Percentiles rank a stretch among this genome's conserved stretches.
phyloP scores from a whole-genome alignment of 2,329 filamentous ascomycete genomes.

The Teratosphaeriaceae sp. region DNA sequence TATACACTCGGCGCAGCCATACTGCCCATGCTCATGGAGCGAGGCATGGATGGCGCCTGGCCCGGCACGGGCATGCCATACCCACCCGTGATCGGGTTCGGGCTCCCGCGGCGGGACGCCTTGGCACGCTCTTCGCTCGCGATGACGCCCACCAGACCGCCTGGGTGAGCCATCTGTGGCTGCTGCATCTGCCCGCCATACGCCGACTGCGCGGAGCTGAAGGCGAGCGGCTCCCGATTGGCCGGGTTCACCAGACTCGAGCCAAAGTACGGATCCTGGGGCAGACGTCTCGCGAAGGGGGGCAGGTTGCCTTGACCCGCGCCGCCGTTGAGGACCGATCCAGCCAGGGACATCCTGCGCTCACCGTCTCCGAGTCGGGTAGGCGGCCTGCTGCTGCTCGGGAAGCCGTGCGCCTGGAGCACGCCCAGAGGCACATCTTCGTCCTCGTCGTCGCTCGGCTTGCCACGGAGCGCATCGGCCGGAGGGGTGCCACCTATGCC shows the following conservation, averaged over 20 bases:
- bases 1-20: slow-evolving; percentile 21
- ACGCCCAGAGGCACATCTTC: slow-evolving; percentile 85
- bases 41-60: slow-evolving; percentile 21
- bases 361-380: slow-evolving; percentile 55
- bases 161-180: slow-evolving; percentile 49
- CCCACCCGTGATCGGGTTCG: slow-evolving; percentile 45
- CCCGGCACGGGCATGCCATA: slow-evolving; percentile 24
- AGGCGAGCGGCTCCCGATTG: slow-evolving; percentile 66
- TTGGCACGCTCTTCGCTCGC: slow-evolving; percentile 74
- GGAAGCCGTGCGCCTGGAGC: slow-evolving; percentile 82
- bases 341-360: slow-evolving; percentile 40
- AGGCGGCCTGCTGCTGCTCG: slow-evolving; percentile 68
- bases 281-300: slow-evolving; percentile 74
- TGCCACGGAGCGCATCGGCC: slow-evolving; percentile 17
- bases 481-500: slow-evolving; percentile 26
- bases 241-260: slow-evolving; percentile 66
- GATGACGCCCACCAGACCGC: slow-evolving; percentile 82
- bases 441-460: slow-evolving; percentile 60
- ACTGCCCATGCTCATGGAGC: slow-evolving; percentile 30
- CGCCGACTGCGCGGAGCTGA: slow-evolving; percentile 41
- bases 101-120: slow-evolving; percentile 71
- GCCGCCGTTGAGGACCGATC: slow-evolving; percentile 43
- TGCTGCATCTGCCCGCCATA: slow-evolving; percentile 27
- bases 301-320: slow-evolving; percentile 54
- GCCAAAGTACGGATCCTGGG: slow-evolving; percentile 78